Evolutionary conservation across 805 yeast genomes (phyloP).

Genomic region (Isabelozyma rhagii): DNA sequence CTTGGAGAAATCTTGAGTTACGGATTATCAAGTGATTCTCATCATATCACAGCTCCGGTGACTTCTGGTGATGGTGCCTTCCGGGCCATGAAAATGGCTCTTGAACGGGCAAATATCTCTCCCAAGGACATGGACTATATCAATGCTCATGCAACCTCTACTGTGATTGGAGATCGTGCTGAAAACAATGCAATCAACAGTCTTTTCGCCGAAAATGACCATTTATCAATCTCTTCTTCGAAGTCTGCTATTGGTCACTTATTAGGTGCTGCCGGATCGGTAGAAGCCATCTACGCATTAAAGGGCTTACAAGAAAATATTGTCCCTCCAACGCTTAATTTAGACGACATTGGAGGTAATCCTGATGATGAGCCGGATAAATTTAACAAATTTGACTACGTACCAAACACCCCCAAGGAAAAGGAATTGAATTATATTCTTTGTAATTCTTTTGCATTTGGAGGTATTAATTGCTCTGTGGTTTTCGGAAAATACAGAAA

Average conservation of each 20-base stretch:
- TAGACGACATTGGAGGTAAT: slow-evolving; percentile 50
- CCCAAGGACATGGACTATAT: slow-evolving; percentile 63
- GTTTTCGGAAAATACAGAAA: slow-evolving; percentile 35
- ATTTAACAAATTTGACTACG: slow-evolving; percentile 55
- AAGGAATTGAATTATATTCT: slow-evolving; percentile 55
- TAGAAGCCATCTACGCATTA: slow-evolving; percentile 81
- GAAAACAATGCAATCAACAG: slow-evolving; percentile 73
- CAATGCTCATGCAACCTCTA: slow-evolving; percentile 97
- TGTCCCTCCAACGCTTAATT: slow-evolving; percentile 81
- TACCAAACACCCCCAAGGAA: slow-evolving; percentile 42
- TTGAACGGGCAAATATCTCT: slow-evolving; percentile 47
- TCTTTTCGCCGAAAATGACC: slow-evolving; percentile 40
- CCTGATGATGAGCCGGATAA: slow-evolving; percentile 39
- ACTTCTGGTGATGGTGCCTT: slow-evolving; percentile 81
- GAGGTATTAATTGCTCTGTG: slow-evolving; percentile 88
- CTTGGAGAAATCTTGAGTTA: slow-evolving; percentile 84
- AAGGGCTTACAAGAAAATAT: slow-evolving; percentile 54
- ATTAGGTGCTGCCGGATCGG: slow-evolving; percentile 94
- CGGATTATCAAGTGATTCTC: slow-evolving; percentile 89
- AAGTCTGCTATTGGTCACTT: slow-evolving; percentile 94
- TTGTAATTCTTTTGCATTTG: slow-evolving; percentile 94
- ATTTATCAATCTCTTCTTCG: slow-evolving; percentile 66
- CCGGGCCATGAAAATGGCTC: slow-evolving; percentile 77
- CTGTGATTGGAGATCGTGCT: slow-evolving; percentile 83
- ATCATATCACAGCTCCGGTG: slow-evolving; percentile 89